Conservation (phyloP, 495 filamentous ascomycete species). For the Bacidia gigantensis region DNA sequence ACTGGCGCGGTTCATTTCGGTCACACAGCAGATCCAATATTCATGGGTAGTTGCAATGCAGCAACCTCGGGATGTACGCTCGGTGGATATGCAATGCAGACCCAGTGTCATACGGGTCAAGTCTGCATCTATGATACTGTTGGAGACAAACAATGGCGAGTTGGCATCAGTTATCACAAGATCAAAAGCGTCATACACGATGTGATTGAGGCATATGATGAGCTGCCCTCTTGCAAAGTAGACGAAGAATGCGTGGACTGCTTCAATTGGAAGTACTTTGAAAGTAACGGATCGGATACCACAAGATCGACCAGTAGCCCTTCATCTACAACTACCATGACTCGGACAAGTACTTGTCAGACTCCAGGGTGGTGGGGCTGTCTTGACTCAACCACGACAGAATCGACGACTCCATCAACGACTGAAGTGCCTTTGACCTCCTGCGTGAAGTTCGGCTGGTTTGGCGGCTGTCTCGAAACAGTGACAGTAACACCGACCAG, state of each 20-base stretch:
- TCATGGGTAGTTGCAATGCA: conserved; percentile 85
- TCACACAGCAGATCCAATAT: conserved; percentile 90
- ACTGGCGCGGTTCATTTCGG: conserved; percentile 89
- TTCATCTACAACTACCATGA: conserved; percentile 42
- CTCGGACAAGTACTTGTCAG: conserved; percentile 70
- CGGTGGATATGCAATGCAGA: conserved; percentile 89
- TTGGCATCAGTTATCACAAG: conserved; percentile 71
- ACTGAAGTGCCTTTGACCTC: conserved; percentile 37
- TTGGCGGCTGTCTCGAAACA: conserved; percentile 3
- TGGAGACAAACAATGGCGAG: conserved; percentile 75
- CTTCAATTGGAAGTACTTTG: conserved; percentile 84
- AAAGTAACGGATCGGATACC: conserved; percentile 69
- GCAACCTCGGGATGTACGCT: conserved; percentile 77
- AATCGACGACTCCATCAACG: conserved; percentile 30
- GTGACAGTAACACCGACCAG: conserved; percentile 1
- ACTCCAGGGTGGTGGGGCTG: conserved; percentile 61
- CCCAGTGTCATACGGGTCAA: conserved; percentile 73
- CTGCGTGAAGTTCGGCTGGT: conserved; percentile 3
- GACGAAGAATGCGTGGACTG: conserved; percentile 77
- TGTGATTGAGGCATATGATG: conserved; percentile 69
- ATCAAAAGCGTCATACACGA: conserved; percentile 75
- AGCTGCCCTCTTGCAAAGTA: conserved; percentile 59
- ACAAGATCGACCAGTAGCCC: conserved; percentile 47
- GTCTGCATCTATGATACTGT: conserved; percentile 90
- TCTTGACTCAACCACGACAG: conserved; percentile 30